Conservation (phyloP, 495 filamentous ascomycete genomes). For the Aspergillus taichungensis region DNA sequence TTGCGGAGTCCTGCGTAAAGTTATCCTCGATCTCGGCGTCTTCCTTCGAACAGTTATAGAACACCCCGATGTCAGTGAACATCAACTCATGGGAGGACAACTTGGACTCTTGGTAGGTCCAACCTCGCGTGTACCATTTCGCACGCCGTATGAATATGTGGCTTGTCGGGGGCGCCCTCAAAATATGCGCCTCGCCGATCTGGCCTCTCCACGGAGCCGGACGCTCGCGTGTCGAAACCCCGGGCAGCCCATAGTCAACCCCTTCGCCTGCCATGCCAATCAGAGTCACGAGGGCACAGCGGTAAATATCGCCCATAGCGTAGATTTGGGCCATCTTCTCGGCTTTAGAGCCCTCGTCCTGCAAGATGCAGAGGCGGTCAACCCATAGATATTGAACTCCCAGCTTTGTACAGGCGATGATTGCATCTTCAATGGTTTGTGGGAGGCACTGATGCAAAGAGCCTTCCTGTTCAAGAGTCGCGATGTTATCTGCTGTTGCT, state of each 20-base stretch:
- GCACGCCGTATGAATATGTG: constrained; percentile 2
- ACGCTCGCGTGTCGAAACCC: constrained; percentile 3
- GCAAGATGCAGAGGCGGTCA: constrained; percentile 11
- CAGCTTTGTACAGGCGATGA: constrained; percentile 4
- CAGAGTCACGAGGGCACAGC: constrained; percentile 16
- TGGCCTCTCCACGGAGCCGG: background rate
- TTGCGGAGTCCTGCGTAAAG: constrained; percentile 22
- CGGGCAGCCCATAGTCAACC: constrained; percentile 15
- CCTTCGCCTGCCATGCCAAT: constrained; percentile 12
- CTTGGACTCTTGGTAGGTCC: constrained; percentile 35
- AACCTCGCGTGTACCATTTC: constrained; percentile 25
- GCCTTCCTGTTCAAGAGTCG: background rate
- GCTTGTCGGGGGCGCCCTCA: too few species aligned
- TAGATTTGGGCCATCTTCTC: constrained; percentile 4
- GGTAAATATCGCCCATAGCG: constrained; percentile 20
- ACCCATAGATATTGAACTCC: constrained; percentile 12
- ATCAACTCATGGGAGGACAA: constrained; percentile 21
- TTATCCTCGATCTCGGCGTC: constrained; percentile 8
- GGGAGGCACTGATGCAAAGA: background rate
- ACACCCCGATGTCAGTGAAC: constrained; percentile 11
- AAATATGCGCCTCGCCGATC: background rate
- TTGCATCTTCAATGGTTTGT: constrained; percentile 11
- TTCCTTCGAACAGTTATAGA: background rate
- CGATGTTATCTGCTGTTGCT: background rate
- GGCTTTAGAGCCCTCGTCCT: constrained; percentile 4